Base-by-base conservation (phyloP, 192 early-diverging fungal genomes). In the Coemansia sp. region DNA sequence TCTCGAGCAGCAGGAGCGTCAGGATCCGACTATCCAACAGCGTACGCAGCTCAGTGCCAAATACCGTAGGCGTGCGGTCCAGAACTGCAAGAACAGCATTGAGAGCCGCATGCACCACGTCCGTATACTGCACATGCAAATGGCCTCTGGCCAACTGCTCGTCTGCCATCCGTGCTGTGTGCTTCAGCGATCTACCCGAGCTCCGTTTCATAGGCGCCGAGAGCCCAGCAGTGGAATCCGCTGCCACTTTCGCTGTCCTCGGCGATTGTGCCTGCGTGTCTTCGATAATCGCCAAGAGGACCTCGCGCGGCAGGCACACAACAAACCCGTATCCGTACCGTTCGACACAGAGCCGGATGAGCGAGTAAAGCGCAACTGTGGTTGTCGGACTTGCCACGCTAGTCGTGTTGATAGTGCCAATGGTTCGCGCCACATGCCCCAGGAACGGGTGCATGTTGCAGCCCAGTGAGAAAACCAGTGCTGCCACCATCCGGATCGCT, bases 301-400 rank as follows among this genome's bases (percentile, higher is more conserved):
- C n/a, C 11, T 83, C 81, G 15, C 68, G 67, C 15, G 81, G 68
- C 58, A 83, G 18, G 46, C 69, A 73, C 2, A 72, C 55, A 30
- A 66, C 67, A 73, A 83, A 83, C 2, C 75, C 75, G 44, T 72
- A 83, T 45, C 63, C 72, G 30, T 69, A 83, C 24, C 55, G 48
- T 39, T 84, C 73, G 5, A 76, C 67, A 43, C 70, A 79, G 21
- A 84, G 71, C 51, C 51, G 68, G 12, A 84, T 34, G 35, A 84
- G 68, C 20, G 49, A 36, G 46, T 76, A 75, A 51, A 79, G 60
- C 1, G 77, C 82, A 6, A 76, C 77, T 15, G 57, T 48, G 6
- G 70, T 73, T 12, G 73, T 36, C 2, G 82, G 56, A 30, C 77
- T 79, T 15, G 36, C 35, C 15, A 73, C 23, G 5, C 69, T 68